Evolutionary conservation across 2,329 filamentous ascomycete genomes (phyloP), one percentile per base, ranked within the genome.

Genomic region (Colletotrichum sp.): DNA sequence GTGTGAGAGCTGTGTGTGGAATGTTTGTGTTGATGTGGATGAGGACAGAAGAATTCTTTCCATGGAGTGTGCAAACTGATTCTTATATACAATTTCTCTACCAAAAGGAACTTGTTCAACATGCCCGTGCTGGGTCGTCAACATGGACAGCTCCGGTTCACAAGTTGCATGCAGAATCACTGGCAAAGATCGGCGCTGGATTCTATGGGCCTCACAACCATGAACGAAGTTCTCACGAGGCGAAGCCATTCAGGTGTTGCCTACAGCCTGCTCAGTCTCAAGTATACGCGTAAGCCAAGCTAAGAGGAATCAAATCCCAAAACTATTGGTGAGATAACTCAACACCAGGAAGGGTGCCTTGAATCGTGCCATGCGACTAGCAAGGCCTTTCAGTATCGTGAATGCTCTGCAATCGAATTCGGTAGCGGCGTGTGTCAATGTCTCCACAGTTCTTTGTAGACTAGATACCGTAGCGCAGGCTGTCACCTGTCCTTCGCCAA

Each of bases 391-490:
- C 43, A 21, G n/a, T 3, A 10, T 13, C 10, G 43, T 48, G 10
- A 48, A 21, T 48, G n/a, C 6, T 13, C 8, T 13, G n/a, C n/a
- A 2, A 13, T 21, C n/a, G 3, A 4, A 48, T 12, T 21, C 2
- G 43, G 10, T 3, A 48, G 43, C 3, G 10, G 18, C 6, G 10
- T 48, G 6, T 43, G n/a, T 48, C 3, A 13, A 48, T 13, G 10
- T 21, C 6, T 21, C 43, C 43, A 48, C n/a, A 48, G 2, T n/a
- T 21, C 5, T 3, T n/a, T n/a, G 18, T 7, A 12, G 18, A n/a
- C 18, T 48, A 2, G 6, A 48, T 3, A 13, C n/a, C 1, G 2
- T 7, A 43, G 18, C 2, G n/a, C 7, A 12, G 2, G 16, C 5
- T 18, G 43, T 48, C 7, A 21, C n/a, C 6, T 21, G 6, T 48